Conservation (phyloP, 495 filamentous ascomycete species). For the Penicillium roqueforti region DNA sequence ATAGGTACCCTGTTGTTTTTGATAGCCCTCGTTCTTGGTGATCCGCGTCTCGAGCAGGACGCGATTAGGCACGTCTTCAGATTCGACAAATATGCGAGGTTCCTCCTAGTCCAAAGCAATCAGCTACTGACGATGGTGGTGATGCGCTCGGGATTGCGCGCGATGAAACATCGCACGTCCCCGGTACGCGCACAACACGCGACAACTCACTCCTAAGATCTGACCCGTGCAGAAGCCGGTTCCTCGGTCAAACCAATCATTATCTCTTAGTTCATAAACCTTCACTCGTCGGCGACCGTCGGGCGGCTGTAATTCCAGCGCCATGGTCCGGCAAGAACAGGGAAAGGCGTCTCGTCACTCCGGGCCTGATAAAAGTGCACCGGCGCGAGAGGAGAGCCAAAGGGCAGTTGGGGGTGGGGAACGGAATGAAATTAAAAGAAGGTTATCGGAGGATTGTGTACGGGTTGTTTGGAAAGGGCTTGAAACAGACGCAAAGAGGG, state of each 20-base stretch:
- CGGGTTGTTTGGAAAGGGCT: neutral
- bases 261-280: slow-evolving; percentile 96
- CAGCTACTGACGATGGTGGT: slow-evolving; percentile 2
- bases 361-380: slow-evolving; percentile 37
- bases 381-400: slow-evolving; percentile 33
- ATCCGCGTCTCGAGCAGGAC: slow-evolving; percentile 84
- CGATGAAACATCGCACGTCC: slow-evolving; percentile 5
- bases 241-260: slow-evolving; percentile 98
- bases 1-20: slow-evolving; percentile 89
- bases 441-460: neutral
- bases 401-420: slow-evolving; percentile 5
- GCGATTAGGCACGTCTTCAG: slow-evolving; percentile 83
- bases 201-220: slow-evolving; percentile 64
- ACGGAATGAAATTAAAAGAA: slow-evolving; percentile 15
- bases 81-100: slow-evolving; percentile 83
- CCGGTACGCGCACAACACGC: slow-evolving; percentile 9
- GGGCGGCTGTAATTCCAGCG: slow-evolving; percentile 75
- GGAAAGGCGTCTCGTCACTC: slow-evolving; percentile 42
- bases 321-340: slow-evolving; percentile 57
- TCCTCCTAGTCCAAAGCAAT: slow-evolving; percentile 55
- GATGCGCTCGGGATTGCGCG: slow-evolving; percentile 9
- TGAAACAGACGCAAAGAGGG: slow-evolving; percentile 11
- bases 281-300: slow-evolving; percentile 96
- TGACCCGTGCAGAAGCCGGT: slow-evolving; percentile 91
- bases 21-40: slow-evolving; percentile 90